These are phyloP conservation scores for Saccharomyces uvarum DNA, from an alignment of 1,139 yeast species.

Conservation along the genomic window DNA sequence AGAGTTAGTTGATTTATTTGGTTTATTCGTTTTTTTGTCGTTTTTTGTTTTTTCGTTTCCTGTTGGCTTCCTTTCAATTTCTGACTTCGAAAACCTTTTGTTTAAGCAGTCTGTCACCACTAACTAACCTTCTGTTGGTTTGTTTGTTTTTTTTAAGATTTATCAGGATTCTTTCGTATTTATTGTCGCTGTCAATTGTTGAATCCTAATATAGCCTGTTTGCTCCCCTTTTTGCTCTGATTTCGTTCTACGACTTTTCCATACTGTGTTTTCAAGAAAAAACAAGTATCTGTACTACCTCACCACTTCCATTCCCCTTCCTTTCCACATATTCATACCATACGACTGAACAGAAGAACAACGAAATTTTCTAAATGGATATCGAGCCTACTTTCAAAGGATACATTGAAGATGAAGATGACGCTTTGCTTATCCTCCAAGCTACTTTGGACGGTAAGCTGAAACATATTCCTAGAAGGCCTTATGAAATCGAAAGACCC, in stretches of 20 bases:
- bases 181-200: not conserved
- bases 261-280: not conserved
- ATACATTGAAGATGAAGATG: conserved; percentile 74
- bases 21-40: not conserved
- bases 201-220: not conserved
- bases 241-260: not conserved
- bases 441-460: conserved; percentile 59
- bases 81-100: not conserved
- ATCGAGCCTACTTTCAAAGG: conserved; percentile 61
- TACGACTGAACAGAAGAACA: not conserved
- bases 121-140: not conserved
- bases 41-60: not conserved
- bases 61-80: not conserved
- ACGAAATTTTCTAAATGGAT: conserved; percentile 11
- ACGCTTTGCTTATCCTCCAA: conserved; percentile 71
- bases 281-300: not conserved
- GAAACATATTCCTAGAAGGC: conserved; percentile 62
- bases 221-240: not conserved
- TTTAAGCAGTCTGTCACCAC: not conserved
- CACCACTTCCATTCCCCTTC: not conserved
- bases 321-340: not conserved
- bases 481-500: conserved; percentile 67
- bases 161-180: not conserved
- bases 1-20: not conserved
- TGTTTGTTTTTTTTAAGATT: not conserved